Conservation (phyloP, 1,284 basidiomycete species). For the Puccinia novopanici region DNA sequence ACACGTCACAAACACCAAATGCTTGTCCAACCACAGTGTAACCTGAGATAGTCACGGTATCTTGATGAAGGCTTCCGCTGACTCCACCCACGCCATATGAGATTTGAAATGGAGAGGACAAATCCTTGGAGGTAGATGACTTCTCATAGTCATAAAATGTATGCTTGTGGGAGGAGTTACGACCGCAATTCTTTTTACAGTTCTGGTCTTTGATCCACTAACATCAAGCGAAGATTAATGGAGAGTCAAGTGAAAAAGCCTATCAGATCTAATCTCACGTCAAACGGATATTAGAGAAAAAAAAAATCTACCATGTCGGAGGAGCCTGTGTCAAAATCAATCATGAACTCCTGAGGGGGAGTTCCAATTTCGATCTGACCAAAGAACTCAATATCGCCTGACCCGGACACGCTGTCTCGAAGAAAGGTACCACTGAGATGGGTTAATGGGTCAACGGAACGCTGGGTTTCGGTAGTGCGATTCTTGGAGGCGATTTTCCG, state of each 20-base stretch:
- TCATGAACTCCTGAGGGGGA: constrained; percentile 53
- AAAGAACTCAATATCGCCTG: constrained; percentile 54
- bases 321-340: constrained; percentile 54
- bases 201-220: constrained; percentile 47
- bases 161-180: constrained; percentile 18
- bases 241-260: not conserved
- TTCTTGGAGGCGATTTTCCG: not conserved
- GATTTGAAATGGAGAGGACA: constrained; percentile 39
- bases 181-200: constrained; percentile 49
- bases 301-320: constrained; percentile 41
- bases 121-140: constrained; percentile 39
- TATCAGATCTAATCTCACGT: not conserved
- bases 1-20: constrained; percentile 42
- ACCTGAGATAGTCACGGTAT: constrained; percentile 35
- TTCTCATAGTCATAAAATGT: constrained; percentile 35
- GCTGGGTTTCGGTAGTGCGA: not conserved
- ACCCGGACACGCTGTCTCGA: constrained; percentile 31
- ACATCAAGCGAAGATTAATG: not conserved
- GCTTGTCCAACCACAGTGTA: constrained; percentile 36
- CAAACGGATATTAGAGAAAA: not conserved
- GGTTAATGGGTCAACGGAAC: not conserved
- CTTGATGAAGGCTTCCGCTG: constrained; percentile 39
- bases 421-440: constrained; percentile 23
- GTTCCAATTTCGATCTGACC: constrained; percentile 53
- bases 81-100: constrained; percentile 49